Evolutionary conservation across 2,329 filamentous ascomycete species (phyloP).

Genomic region (Ophiostoma australiae): DNA sequence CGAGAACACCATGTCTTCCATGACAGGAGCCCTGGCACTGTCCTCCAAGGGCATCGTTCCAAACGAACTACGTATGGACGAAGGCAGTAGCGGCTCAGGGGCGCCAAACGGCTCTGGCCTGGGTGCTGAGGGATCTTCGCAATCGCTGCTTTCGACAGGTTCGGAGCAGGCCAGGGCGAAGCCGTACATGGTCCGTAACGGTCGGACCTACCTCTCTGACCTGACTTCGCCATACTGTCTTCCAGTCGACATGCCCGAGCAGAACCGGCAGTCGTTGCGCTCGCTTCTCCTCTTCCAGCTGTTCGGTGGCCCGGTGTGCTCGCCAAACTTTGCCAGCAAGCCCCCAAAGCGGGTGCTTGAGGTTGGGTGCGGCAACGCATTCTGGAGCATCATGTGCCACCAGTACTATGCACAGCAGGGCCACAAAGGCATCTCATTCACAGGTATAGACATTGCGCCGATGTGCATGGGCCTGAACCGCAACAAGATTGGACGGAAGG

Average conservation of each 20-base stretch:
- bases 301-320: conserved; percentile 74
- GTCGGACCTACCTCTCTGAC: conserved; percentile 77
- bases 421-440: conserved; percentile 66
- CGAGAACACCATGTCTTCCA: conserved; percentile 44
- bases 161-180: conserved; percentile 34
- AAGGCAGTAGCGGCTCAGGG: conserved; percentile 38
- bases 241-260: conserved; percentile 74
- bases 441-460: conserved; percentile 75
- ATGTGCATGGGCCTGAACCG: conserved; percentile 30
- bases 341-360: conserved; percentile 77
- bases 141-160: conserved; percentile 26
- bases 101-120: not conserved
- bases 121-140: conserved; percentile 27
- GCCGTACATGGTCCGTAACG: conserved; percentile 68
- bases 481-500: not conserved
- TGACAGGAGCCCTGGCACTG: conserved; percentile 34
- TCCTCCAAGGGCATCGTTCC: conserved; percentile 46
- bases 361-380: conserved; percentile 78
- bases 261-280: conserved; percentile 80
- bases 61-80: conserved; percentile 43
- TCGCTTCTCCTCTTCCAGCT: conserved; percentile 77
- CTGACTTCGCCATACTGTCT: conserved; percentile 70
- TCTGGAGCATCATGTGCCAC: conserved; percentile 88
- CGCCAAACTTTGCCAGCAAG: conserved; percentile 58
- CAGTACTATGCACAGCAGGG: conserved; percentile 66